phyloP scores from a whole-genome alignment of 495 filamentous ascomycete species.

The Penicillium atrosanguineum region DNA sequence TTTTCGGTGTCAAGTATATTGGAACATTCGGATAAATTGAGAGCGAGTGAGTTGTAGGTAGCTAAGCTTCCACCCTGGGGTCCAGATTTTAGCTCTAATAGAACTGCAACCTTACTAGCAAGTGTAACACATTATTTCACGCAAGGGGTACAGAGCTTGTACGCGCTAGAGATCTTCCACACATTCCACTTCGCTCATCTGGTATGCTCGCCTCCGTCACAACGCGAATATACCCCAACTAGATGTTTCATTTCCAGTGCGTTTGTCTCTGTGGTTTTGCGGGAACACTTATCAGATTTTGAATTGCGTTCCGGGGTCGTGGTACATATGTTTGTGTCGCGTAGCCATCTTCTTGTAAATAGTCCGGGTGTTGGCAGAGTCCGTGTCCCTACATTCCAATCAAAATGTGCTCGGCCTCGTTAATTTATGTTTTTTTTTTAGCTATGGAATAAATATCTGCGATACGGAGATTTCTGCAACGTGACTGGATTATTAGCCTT shows the following conservation, averaged over 20 bases:
- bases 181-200: slow-evolving; percentile 1
- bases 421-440: background rate
- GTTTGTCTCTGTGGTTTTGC: background rate
- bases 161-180: background rate
- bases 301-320: background rate
- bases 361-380: background rate
- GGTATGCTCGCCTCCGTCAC: background rate
- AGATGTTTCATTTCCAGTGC: background rate
- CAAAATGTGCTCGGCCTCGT: background rate
- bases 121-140: background rate
- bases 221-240: background rate
- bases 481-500: background rate
- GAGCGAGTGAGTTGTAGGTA: background rate
- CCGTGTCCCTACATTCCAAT: slow-evolving; percentile 4
- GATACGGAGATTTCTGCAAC: slow-evolving; percentile 8
- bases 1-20: background rate
- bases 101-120: slow-evolving; percentile 1
- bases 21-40: slow-evolving; percentile 5
- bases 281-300: background rate
- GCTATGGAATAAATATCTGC: background rate
- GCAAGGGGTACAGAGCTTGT: background rate
- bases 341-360: background rate
- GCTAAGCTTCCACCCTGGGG: background rate
- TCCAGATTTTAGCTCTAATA: background rate
- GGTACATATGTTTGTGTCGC: background rate